Evolutionary conservation across 2,329 filamentous ascomycete species (phyloP).

Genomic region (Curvularia eragrostidis): DNA sequence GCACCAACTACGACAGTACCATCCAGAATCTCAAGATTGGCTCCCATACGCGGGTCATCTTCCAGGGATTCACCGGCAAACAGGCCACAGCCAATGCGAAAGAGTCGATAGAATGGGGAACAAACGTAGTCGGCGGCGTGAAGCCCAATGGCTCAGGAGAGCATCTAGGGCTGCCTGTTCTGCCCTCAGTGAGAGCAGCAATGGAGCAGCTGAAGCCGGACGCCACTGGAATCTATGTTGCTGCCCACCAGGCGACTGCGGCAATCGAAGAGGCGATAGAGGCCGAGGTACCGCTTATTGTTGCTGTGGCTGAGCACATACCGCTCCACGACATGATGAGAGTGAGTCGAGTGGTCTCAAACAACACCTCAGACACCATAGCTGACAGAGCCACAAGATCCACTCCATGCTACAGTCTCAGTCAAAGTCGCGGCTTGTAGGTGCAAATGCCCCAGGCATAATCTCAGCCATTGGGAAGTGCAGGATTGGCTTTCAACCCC

Average conservation of each 20-base stretch:
- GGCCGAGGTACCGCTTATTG: conserved; percentile 77
- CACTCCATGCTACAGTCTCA: conserved; percentile 75
- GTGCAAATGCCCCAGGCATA: conserved; percentile 82
- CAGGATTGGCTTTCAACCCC: conserved; percentile 76
- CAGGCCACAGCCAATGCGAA: conserved; percentile 77
- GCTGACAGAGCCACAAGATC: conserved; percentile 58
- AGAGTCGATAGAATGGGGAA: conserved; percentile 79
- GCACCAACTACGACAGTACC: conserved; percentile 64
- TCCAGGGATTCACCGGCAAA: conserved; percentile 73
- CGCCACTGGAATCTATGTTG: conserved; percentile 80
- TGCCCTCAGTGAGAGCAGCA: conserved; percentile 72
- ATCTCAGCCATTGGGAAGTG: conserved; percentile 76
- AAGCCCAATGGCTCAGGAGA: conserved; percentile 73
- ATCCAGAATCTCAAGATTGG: conserved; percentile 71
- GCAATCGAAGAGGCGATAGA: conserved; percentile 83
- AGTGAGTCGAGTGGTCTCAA: conserved; percentile 52
- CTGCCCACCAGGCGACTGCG: conserved; percentile 72
- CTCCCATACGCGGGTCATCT: conserved; percentile 70
- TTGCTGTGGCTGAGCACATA: conserved; percentile 81
- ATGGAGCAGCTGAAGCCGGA: conserved; percentile 74
- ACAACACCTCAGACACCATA: background rate
- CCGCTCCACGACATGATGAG: conserved; percentile 79
- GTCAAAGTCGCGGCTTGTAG: conserved; percentile 73
- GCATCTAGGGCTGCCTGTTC: conserved; percentile 74
- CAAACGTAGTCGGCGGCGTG: conserved; percentile 79